Base-by-base conservation (phyloP, 441 rosid species). In the Kokia cookei region DNA sequence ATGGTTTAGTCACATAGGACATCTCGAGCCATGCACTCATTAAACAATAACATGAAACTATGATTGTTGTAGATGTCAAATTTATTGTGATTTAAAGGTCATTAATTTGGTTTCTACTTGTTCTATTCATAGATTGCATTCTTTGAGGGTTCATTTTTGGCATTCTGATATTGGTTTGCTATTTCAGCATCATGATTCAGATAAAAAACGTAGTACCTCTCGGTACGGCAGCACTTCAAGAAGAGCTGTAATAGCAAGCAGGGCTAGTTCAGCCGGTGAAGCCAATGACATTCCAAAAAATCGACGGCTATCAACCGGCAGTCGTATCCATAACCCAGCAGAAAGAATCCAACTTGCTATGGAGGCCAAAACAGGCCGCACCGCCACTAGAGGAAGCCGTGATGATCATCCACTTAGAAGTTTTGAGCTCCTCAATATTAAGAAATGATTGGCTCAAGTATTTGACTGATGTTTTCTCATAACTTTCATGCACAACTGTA, bases 241-340 rank as follows among this genome's bases (percentile, higher is more conserved):
- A 82, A 92, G 85, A 64, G 88, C 88, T 47, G 82, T 89, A 5
- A 78, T 77, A 48, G 79, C 90, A 65, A 73, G 96, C 65, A 72
- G 91, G 80, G 97, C 96, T 17, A 85, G 90, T 81, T 93, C 99
- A 37, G 89, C 94, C 1, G 92, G 91, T 24, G 98, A 90, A 76
- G 90, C 88, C 66, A 80, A 88, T 42, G 96, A 89, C 7, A 55
- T 78, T 71, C 90, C 91, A 24, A 40, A 89, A 35, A 83, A 88
- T 79, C 83, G 96, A 69, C 48, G 90, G 72, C 85, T 84, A 55
- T 83, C 98, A n/a, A 83, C 86, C 22, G 78, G 82, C 61, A 84
- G 90, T 32, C 92, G 92, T 48, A 74, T 87, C 32, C 81, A 93
- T 60, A 84, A 91, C 19, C 80, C 93, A 0, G 96, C 93, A 0